Evolutionary conservation across 345 rosid genomes (phyloP), one percentile per base, ranked within the genome.

Genomic region (Mallotus nudiflorus): DNA sequence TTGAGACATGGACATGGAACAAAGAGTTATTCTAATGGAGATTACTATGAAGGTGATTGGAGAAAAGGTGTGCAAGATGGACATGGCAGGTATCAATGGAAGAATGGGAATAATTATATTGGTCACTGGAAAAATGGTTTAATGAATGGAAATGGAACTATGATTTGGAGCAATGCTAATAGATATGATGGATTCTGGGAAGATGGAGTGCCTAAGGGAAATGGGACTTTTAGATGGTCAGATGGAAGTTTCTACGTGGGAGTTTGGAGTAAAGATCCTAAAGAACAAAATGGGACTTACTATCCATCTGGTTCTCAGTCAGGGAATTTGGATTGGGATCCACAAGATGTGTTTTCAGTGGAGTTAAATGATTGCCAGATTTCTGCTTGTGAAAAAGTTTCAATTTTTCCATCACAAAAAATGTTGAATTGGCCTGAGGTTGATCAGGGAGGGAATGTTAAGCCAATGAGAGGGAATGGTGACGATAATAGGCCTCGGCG

Each of bases 141-240:
- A 72, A 89, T 92, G 75, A 77, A 85, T 61, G 97, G 99, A 11
- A 89, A 84, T 58, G 99, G 99, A 1, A 89, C 97, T 0, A 71
- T 95, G 91, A 81, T 88, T 39, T 95, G 96, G 99, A 75, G 75
- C 61, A 87, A 84, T 68, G 98, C 91, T 39, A 92, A 95, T 70
- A 82, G 96, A 60, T 92, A 89, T 71, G 99, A 95, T 69, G 99
- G 99, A 0, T 85, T 75, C 59, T 95, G 99, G 99, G 97, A 90
- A 54, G 96, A 88, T 44, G 91, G 90, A 4, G 75, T 82, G 52
- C 99, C 99, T 8, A 90, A 84, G 75, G 99, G 99, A 31, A 90
- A 89, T 70, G 99, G 99, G 24, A 92, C 91, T 0, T 92, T 78
- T 40, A 78, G 82, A 31, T 90, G 92, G 92, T 49, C 84, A 0